These are phyloP conservation scores for Pythium inflatum DNA, from an alignment of 352 stramenopile species.

Conservation along the genomic window DNA sequence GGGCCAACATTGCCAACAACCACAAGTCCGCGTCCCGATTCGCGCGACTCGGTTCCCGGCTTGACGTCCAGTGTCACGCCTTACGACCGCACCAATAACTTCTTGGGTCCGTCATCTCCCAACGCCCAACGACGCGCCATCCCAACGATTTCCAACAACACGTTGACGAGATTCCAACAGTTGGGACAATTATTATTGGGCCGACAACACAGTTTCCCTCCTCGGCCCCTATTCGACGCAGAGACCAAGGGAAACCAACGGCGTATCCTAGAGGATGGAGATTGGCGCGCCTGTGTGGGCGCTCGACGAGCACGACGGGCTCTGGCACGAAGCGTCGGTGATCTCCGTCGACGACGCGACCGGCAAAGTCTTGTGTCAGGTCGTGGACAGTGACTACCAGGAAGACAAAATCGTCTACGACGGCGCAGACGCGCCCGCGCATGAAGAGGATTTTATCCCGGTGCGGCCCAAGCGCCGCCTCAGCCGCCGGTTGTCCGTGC, in stretches of 20 bases:
- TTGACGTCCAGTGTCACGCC: too few species aligned
- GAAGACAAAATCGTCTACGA: conserved; percentile 32
- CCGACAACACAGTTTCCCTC: not conserved
- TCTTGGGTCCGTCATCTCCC: too few species aligned
- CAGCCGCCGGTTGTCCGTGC: conserved; percentile 52
- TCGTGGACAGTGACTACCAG: conserved; percentile 46
- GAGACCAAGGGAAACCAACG: not conserved
- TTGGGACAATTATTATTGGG: too few species aligned
- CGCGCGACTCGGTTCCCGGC: too few species aligned
- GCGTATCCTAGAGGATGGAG: conserved; percentile 48
- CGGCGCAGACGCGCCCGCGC: conserved; percentile 30
- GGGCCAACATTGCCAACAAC: too few species aligned
- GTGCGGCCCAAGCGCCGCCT: conserved; percentile 51
- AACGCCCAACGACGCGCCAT: too few species aligned
- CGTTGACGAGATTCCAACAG: too few species aligned
- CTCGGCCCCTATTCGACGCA: not conserved
- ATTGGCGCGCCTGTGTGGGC: conserved; percentile 77
- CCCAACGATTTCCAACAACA: too few species aligned
- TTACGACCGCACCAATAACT: too few species aligned
- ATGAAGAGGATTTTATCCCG: conserved; percentile 48
- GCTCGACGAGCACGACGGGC: conserved; percentile 49
- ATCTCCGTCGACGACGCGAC: conserved; percentile 43
- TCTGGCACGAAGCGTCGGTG: conserved; percentile 80
- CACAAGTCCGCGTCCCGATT: too few species aligned
- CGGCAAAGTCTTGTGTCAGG: conserved; percentile 54